Evolutionary conservation across 495 filamentous ascomycete genomes (phyloP).

Genomic region (Annulohypoxylon nitens): DNA sequence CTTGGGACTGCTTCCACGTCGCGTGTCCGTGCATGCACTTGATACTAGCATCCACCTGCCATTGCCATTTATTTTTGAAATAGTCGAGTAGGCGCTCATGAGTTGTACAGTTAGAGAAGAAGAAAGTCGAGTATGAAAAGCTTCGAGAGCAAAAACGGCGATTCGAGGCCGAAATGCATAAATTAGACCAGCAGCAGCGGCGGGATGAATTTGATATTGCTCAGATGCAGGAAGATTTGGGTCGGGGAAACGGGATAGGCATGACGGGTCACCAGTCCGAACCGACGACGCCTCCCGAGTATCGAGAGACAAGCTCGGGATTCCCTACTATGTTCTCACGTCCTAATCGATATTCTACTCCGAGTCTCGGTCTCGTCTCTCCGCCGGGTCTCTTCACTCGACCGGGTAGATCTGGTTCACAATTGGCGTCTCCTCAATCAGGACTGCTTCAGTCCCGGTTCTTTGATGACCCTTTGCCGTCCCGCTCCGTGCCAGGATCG

Average conservation of each 20-base stretch:
- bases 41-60: slow-evolving; percentile 6
- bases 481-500: slow-evolving; percentile 88
- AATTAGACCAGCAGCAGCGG: slow-evolving; percentile 84
- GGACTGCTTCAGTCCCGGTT: slow-evolving; percentile 63
- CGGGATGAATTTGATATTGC: slow-evolving; percentile 84
- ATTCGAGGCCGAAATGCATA: slow-evolving; percentile 89
- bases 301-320: slow-evolving; percentile 74
- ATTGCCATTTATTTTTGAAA: slow-evolving; percentile 24
- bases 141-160: slow-evolving; percentile 86
- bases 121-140: slow-evolving; percentile 85
- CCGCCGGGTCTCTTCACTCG: slow-evolving; percentile 82
- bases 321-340: slow-evolving; percentile 80
- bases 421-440: slow-evolving; percentile 71
- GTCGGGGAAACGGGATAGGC: slow-evolving; percentile 55
- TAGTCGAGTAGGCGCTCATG: slow-evolving; percentile 45
- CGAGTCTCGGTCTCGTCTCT: slow-evolving; percentile 80
- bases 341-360: slow-evolving; percentile 84
- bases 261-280: slow-evolving; percentile 82
- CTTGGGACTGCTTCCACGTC: slow-evolving; percentile 15
- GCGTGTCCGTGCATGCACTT: slow-evolving; percentile 24
- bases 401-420: slow-evolving; percentile 78
- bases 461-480: slow-evolving; percentile 72
- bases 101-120: slow-evolving; percentile 83
- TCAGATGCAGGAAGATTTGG: slow-evolving; percentile 81
- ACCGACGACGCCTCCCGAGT: slow-evolving; percentile 97